A percentile compares a stretch with the other conserved stretches of the same genome.
Evolutionary conservation across 164 flowering plant species (phyloP).

Genomic region (Malania oleifera): DNA sequence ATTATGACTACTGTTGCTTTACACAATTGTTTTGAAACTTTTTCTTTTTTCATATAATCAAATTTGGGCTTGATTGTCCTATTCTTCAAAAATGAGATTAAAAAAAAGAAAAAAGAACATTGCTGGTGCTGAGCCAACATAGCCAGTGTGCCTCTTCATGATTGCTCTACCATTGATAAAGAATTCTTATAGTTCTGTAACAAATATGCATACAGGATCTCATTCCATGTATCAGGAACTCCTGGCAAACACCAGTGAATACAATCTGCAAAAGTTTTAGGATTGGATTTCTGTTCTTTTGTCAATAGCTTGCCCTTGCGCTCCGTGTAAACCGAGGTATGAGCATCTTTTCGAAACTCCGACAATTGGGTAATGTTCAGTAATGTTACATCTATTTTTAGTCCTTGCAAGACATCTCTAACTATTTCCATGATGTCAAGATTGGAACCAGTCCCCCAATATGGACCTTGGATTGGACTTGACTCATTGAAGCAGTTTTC

Average conservation of each 20-base stretch:
- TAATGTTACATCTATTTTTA: slow-evolving; percentile 48
- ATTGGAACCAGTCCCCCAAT: slow-evolving; percentile 85
- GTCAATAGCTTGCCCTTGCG: slow-evolving; percentile 81
- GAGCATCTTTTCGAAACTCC: slow-evolving; percentile 81
- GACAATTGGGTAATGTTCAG: slow-evolving; percentile 85
- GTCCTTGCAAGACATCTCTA: slow-evolving; percentile 28
- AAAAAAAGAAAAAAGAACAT: neutral
- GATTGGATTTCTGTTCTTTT: slow-evolving; percentile 66
- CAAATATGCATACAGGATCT: slow-evolving; percentile 71
- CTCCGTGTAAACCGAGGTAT: slow-evolving; percentile 73
- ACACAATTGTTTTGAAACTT: no score
- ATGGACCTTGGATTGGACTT: slow-evolving; percentile 50
- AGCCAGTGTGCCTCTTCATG: neutral
- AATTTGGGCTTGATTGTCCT: no score
- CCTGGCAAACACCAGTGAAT: slow-evolving; percentile 98
- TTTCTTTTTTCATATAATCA: no score
- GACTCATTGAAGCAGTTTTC: slow-evolving; percentile 82
- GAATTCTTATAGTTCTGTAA: slow-evolving; percentile 34
- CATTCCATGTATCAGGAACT: slow-evolving; percentile 95
- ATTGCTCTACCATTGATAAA: neutral
- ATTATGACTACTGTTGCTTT: no score
- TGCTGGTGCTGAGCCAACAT: neutral
- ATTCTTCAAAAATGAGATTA: no score
- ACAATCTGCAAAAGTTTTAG: slow-evolving; percentile 74
- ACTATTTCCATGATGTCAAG: slow-evolving; percentile 58